Evolutionary conservation across 2,329 filamentous ascomycete species (phyloP).

Genomic region (Plenodomus tracheiphilus): DNA sequence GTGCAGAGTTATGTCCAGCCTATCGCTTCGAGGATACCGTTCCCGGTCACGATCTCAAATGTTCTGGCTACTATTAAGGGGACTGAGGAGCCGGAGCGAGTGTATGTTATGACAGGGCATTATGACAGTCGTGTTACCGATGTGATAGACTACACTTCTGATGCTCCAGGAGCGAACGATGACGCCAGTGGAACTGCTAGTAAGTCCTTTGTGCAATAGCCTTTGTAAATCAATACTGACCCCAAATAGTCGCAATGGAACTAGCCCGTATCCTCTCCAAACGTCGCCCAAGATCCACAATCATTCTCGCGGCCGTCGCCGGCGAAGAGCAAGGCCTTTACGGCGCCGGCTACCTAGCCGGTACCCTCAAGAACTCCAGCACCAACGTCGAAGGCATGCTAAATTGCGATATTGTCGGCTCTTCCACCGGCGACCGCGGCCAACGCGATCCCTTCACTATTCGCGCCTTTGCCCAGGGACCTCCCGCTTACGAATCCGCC

Average conservation of each 20-base stretch:
- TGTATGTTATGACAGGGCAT: slow-evolving; percentile 60
- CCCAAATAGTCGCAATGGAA: slow-evolving; percentile 57
- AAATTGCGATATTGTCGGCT: slow-evolving; percentile 63
- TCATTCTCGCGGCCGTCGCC: slow-evolving; percentile 61
- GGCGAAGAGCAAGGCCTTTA: slow-evolving; percentile 62
- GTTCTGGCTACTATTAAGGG: slow-evolving; percentile 55
- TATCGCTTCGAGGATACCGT: slow-evolving; percentile 52
- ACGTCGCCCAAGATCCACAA: slow-evolving; percentile 54
- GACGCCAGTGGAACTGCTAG: slow-evolving; percentile 59
- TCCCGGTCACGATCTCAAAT: slow-evolving; percentile 58
- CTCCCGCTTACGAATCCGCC: slow-evolving; percentile 50
- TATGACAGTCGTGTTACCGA: slow-evolving; percentile 59
- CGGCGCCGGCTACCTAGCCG: slow-evolving; percentile 57
- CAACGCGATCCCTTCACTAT: slow-evolving; percentile 55
- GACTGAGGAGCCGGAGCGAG: slow-evolving; percentile 51
- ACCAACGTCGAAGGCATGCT: slow-evolving; percentile 62
- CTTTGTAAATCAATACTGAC: too few relatives aligned
- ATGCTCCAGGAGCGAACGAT: slow-evolving; percentile 62
- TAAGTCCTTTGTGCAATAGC: slow-evolving; percentile 18
- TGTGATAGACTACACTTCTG: slow-evolving; percentile 54
- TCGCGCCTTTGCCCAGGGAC: slow-evolving; percentile 59
- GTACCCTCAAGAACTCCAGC: slow-evolving; percentile 55
- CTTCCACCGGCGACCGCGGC: slow-evolving; percentile 51
- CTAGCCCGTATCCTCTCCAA: slow-evolving; percentile 58
- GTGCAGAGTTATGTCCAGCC: slow-evolving; percentile 57